Percentiles rank a stretch among this genome's conserved stretches.
phyloP scores from a whole-genome alignment of 495 filamentous ascomycete genomes.

The Collariella sp. region DNA sequence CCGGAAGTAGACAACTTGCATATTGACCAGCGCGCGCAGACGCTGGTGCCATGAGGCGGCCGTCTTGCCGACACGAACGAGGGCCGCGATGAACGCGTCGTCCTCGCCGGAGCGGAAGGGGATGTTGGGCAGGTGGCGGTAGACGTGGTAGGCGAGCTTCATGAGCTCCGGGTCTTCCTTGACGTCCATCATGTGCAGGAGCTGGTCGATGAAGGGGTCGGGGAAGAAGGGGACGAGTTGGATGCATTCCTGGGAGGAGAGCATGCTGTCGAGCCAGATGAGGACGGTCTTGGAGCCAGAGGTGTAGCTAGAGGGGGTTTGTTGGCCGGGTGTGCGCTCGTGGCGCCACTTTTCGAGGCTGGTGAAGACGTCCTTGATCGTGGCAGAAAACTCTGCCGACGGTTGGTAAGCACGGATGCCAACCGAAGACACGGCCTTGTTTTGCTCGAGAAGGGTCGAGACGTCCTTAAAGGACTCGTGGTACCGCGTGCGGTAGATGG shows the following conservation, averaged over 20 bases:
- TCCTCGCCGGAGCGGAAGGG: constrained; percentile 83
- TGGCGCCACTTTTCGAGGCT: constrained; percentile 81
- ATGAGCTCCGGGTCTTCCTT: constrained; percentile 97
- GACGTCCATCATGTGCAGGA: constrained; percentile 99
- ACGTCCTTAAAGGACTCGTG: constrained; percentile 86
- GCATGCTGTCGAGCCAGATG: constrained; percentile 85
- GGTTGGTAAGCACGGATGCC: constrained; percentile 79
- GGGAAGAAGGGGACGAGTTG: constrained; percentile 89
- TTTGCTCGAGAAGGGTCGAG: constrained; percentile 60
- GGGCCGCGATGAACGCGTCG: constrained; percentile 67
- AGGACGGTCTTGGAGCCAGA: constrained; percentile 93
- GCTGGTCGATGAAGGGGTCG: constrained; percentile 75
- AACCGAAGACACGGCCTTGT: constrained; percentile 71
- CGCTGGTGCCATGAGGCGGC: constrained; percentile 94
- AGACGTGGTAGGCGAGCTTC: constrained; percentile 91
- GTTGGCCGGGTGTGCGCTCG: constrained; percentile 76
- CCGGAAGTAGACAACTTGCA: constrained; percentile 98
- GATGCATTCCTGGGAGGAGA: constrained; percentile 87
- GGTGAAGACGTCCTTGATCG: constrained; percentile 67
- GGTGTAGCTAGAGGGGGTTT: constrained; percentile 89
- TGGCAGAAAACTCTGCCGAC: constrained; percentile 60
- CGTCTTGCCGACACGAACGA: constrained; percentile 81
- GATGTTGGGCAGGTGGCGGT: constrained; percentile 92
- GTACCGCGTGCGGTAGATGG: constrained; percentile 80
- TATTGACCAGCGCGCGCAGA: constrained; percentile 93